Conservation (phyloP, 2,329 filamentous ascomycete genomes). For the Cercospora sp. region DNA sequence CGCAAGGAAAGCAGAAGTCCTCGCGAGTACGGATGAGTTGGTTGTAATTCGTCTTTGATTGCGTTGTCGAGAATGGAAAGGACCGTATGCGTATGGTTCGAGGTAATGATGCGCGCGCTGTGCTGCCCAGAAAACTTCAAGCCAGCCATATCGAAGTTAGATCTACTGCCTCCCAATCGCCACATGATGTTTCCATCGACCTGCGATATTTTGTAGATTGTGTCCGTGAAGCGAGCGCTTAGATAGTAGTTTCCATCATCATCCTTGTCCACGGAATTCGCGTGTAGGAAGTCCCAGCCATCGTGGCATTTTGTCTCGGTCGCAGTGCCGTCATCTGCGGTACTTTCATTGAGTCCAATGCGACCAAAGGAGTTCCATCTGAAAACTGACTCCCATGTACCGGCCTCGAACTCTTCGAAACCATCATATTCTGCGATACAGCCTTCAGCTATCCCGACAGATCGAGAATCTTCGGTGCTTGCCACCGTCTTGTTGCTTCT, state of each 20-base stretch:
- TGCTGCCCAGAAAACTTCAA: conserved; percentile 51
- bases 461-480: background rate
- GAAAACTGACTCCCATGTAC: conserved; percentile 18
- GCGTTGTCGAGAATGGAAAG: conserved; percentile 56
- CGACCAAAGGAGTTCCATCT: conserved; percentile 21
- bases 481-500: conserved; percentile 12
- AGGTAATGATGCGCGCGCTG: conserved; percentile 46
- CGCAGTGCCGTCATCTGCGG: background rate
- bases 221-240: conserved; percentile 52
- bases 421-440: conserved; percentile 21
- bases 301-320: conserved; percentile 1
- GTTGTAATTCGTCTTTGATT: conserved; percentile 32
- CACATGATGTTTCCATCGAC: conserved; percentile 52
- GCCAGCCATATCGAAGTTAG: conserved; percentile 21
- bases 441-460: background rate
- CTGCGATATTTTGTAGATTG: conserved; percentile 50
- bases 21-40: conserved; percentile 19
- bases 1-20: conserved; percentile 24
- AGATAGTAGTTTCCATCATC: conserved; percentile 53
- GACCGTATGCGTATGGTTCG: conserved; percentile 45
- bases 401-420: conserved; percentile 21
- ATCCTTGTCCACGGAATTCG: conserved; percentile 43
- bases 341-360: conserved; percentile 20
- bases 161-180: conserved; percentile 43
- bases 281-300: conserved; percentile 17